phyloP scores from a whole-genome alignment of 73 alveolate species.

The Tetrahymena malaccensis region DNA sequence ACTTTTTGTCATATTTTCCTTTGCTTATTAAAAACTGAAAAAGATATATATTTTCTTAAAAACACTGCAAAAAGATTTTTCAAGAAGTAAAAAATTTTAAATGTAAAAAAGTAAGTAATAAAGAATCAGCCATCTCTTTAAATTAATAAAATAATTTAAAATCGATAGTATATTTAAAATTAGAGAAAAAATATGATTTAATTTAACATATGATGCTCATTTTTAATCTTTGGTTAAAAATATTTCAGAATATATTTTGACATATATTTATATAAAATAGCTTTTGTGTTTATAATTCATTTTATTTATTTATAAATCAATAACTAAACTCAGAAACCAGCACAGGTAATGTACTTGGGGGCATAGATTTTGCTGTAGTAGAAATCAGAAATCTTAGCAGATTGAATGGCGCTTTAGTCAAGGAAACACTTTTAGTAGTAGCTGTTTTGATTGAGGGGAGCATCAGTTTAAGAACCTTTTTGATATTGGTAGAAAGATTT shows the following conservation, averaged over 20 bases:
- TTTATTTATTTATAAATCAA: not conserved
- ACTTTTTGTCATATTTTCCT: too few relatives aligned
- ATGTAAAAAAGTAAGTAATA: too few relatives aligned
- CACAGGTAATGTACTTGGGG: not conserved
- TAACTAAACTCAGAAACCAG: not conserved
- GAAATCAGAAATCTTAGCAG: not conserved
- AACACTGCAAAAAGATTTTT: too few relatives aligned
- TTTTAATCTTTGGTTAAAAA: too few relatives aligned
- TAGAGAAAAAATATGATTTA: too few relatives aligned
- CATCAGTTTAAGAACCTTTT: not conserved
- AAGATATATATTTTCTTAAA: too few relatives aligned
- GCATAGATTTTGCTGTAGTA: not conserved
- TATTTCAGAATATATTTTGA: not conserved
- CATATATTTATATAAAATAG: not conserved
- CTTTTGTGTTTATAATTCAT: not conserved
- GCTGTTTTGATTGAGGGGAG: not conserved
- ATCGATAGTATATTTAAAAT: too few relatives aligned
- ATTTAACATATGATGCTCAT: too few relatives aligned
- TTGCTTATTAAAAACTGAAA: too few relatives aligned
- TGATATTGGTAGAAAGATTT: not conserved
- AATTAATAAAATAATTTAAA: too few relatives aligned
- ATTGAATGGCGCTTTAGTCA: not conserved
- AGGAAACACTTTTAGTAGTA: not conserved
- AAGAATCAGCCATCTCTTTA: too few relatives aligned
- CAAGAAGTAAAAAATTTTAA: too few relatives aligned